Conservation (phyloP, 192 early-diverging fungal species). For the Kappamyces sp. region DNA sequence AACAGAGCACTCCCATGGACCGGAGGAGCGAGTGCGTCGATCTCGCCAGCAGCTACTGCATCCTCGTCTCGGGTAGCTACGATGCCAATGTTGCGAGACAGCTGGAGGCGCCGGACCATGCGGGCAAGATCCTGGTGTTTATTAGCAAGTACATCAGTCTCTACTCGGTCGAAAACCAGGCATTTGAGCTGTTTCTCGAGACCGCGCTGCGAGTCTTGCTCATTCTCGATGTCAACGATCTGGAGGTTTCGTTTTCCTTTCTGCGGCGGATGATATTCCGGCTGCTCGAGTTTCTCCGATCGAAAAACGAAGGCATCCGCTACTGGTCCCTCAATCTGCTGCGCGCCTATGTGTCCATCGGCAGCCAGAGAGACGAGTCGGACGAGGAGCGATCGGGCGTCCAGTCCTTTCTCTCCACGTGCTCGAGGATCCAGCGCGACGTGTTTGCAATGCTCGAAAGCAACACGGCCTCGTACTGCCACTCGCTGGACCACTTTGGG, state of each 20-base stretch:
- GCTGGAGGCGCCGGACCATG: not conserved
- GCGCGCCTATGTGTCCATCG: conserved; percentile 6
- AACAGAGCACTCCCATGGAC: too few species aligned
- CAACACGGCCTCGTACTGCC: too few species aligned
- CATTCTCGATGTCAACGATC: conserved; percentile 7
- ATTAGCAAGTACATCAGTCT: conserved; percentile 2
- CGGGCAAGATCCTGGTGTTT: conserved; percentile 2
- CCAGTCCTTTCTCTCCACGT: too few species aligned
- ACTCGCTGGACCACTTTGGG: too few species aligned
- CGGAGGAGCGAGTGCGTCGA: too few species aligned
- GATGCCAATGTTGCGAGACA: too few species aligned
- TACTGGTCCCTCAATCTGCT: not conserved
- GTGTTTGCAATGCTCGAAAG: too few species aligned
- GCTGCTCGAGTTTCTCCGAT: not conserved
- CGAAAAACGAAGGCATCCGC: not conserved
- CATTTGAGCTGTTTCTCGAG: conserved; percentile 8
- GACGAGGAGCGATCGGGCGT: not conserved
- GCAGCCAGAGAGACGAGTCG: conserved; percentile 3
- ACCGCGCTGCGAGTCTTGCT: conserved; percentile 7
- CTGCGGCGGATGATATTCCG: conserved; percentile 1
- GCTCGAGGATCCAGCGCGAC: too few species aligned
- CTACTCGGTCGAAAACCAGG: conserved; percentile 9
- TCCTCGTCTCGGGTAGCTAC: too few species aligned
- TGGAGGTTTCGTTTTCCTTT: conserved; percentile 13
- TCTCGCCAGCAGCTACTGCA: too few species aligned